These are phyloP conservation scores for Fusarium sp. DNA, from an alignment of 2,329 filamentous ascomycete species.

Conservation along the genomic window DNA sequence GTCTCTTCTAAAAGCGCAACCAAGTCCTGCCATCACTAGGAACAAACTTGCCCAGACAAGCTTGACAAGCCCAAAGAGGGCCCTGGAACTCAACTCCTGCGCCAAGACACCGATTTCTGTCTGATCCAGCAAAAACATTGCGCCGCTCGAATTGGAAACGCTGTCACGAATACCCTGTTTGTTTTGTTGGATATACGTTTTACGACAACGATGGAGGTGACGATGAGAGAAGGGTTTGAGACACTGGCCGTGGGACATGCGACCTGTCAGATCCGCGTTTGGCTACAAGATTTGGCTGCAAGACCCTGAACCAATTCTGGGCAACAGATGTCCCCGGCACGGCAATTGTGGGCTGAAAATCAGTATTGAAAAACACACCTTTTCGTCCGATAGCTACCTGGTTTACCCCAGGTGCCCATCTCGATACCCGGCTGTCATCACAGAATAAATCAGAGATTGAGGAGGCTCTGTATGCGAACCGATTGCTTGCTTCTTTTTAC, in stretches of 20 bases:
- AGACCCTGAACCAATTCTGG: not conserved
- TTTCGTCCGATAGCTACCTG: too few species aligned
- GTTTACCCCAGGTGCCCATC: too few species aligned
- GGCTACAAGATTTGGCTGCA: not conserved
- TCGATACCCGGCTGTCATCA: not conserved
- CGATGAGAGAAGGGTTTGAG: constrained; percentile 8
- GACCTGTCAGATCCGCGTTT: constrained; percentile 5
- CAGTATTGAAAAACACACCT: too few species aligned
- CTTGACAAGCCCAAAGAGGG: not conserved
- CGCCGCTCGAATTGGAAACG: constrained; percentile 25
- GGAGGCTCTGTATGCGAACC: constrained; percentile 30
- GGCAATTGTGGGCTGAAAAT: too few species aligned
- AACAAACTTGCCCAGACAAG: constrained; percentile 17
- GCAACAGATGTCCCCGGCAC: not conserved
- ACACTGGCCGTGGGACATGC: constrained; percentile 10
- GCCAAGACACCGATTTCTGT: not conserved
- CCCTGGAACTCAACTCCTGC: not conserved
- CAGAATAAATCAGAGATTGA: not conserved
- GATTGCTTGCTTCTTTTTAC: constrained; percentile 45
- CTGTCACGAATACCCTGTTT: constrained; percentile 19
- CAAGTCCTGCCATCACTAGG: constrained; percentile 1
- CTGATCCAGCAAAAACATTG: not conserved
- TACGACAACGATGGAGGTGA: constrained; percentile 12
- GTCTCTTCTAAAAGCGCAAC: constrained; percentile 51
- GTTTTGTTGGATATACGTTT: constrained; percentile 19